Base-by-base conservation (phyloP, 2,329 filamentous ascomycete genomes). In the Aspergillus fructus region DNA sequence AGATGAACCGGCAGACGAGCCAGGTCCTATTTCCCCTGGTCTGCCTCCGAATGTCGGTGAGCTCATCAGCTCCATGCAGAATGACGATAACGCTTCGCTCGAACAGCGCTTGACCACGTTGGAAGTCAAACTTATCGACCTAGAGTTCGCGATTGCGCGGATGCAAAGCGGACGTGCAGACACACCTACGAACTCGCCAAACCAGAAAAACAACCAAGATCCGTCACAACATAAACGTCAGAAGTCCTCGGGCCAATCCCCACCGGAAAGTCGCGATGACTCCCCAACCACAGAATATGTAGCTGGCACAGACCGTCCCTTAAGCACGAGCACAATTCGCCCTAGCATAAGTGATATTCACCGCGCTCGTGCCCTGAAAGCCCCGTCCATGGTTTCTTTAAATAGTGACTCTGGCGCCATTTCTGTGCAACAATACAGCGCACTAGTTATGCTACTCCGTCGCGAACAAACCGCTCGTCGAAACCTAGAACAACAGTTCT, bases 71-170 rank as follows among this genome's bases (percentile, higher is more conserved):
- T 66, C 68, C 12, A 75, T 79, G 66, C 74, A 76, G 45, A 68
- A 72, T 39, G 71, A 76, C 53, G 74, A 75, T 23, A 71, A 70
- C 19, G 64, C 72, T 17, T 75, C 70, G 3, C 63, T 81, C 1
- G 78, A 79, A 55, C 77, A 81, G 54, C 72, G 79, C 47, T 61
- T 81, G n/a, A 76, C 76, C 34, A 81, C 78, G 0, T 66, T 81
- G 6, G 79, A 81, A 59, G 78, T 81, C 21, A 81, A 81, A 59
- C 65, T 81, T 49, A 79, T 80, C 61, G 79, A 81, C 48, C 69
- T 81, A 4, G 79, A 81, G 61, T 78, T 79, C 55, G 79, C 79
- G 5, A 77, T 81, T 58, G 76, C 78, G 1, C 76, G 78, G 52
- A 71, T 81, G 58, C 79, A 81, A 62, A 74, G 69, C 47, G 69